Base-by-base conservation (phyloP, 148 eudicot genomes). In the Rhododendron griersonianum region DNA sequence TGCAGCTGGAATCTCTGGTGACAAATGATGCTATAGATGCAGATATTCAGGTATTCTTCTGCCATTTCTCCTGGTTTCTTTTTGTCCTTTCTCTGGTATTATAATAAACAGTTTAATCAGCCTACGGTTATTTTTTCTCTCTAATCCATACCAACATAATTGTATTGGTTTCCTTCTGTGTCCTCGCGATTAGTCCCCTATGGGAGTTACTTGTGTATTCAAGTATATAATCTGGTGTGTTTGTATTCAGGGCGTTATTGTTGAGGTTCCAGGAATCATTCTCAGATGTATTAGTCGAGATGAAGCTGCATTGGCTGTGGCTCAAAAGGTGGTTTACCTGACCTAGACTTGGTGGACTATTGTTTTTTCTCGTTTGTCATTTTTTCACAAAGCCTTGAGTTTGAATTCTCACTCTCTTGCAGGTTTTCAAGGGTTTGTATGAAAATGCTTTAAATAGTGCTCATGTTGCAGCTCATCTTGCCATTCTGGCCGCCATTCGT, bases 301-400 rank as follows among this genome's bases (percentile, higher is more conserved):
- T 90, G 98, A 98, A 88, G 98, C 95, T 87, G 96, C 98, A 74
- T 87, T 93, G 87, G 98, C 99, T 78, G 94, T 98, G 30, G 95
- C 99, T 59, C 98, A 95, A 85, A 98, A 94, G 96, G 99, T 94
- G 37, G 79, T 61, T 3, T 35, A 30, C 28, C 75, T 82, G 37
- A 81, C 76, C 69, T 37, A 16, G 61, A 80, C 23, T 61, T 57
- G 33, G 48, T 80, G 71, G 28, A 67, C 19, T 73, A 11, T 11
- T 59, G 33, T 23, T 10, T 16, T 57, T 44, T 13, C 77, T 30
- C 21, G 28, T 33, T 23, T 47, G 13, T 33, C 35, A 69, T 69
- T 13, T 45, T 4, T 35, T 6, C 67, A 63, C n/a, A 25, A 28
- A 75, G 30, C 11, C 69, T 50, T 35, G 57, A 35, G 69, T 65